Percentiles rank a stretch among this genome's conserved stretches.
Evolutionary conservation across 306 rosid species (phyloP).

Genomic region (Styphnolobium japonicum): DNA sequence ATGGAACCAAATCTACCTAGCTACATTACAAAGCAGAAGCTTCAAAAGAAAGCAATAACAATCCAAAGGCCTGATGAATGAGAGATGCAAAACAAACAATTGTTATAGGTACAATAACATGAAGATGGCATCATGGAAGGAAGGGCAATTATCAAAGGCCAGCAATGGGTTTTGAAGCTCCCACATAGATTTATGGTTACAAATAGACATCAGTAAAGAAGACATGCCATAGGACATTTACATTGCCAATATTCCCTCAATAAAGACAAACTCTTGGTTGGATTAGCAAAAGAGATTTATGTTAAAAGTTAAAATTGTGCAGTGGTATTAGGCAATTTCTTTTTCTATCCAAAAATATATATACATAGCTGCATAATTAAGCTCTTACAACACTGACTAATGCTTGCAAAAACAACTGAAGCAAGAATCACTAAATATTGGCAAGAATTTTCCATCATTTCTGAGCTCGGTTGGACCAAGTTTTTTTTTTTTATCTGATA

Average conservation of each 20-base stretch:
- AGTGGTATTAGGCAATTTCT: no score
- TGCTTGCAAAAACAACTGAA: not conserved
- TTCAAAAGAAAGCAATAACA: slow-evolving; percentile 7
- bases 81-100: not conserved
- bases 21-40: slow-evolving; percentile 17
- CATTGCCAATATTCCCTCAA: not conserved
- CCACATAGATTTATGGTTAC: not conserved
- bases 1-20: not conserved
- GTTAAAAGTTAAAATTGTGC: not conserved
- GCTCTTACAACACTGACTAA: not conserved
- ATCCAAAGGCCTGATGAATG: slow-evolving; percentile 6
- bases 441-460: not conserved
- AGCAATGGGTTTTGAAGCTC: not conserved
- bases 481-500: no score
- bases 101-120: not conserved
- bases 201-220: not conserved
- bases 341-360: no score
- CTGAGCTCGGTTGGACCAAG: not conserved
- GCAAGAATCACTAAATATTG: not conserved
- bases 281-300: not conserved
- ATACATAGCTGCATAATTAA: not conserved
- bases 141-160: not conserved
- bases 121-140: not conserved
- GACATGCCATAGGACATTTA: not conserved
- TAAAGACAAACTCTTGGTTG: slow-evolving; percentile 9